Base-by-base conservation (phyloP, 768 basidiomycete species). In the Pleurotus eryngii region DNA sequence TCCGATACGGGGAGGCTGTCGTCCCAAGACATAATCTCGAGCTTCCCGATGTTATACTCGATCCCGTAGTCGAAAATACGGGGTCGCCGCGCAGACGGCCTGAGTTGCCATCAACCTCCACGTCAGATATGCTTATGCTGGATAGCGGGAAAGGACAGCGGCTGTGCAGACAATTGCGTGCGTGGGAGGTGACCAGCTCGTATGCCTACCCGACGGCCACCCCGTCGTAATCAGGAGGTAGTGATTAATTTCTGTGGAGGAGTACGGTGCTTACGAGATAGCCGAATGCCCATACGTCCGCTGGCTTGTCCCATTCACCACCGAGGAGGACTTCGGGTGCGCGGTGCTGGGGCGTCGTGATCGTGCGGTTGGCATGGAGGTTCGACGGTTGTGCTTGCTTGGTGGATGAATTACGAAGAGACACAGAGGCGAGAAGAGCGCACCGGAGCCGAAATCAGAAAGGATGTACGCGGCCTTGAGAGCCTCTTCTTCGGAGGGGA, bases 231-330 rank as follows among this genome's bases (percentile, higher is more conserved):
- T 18, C 65, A 60, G 26, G 39, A 56, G 35, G 56, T 61, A 6
- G 64, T 63, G 57, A 49, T 57, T 57, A 8, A 35, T 61, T 4
- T 64, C 61, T 24, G 64, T 59, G 9, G 59, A 18, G 17, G 65
- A 46, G 9, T 45, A 55, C 1, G 24, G 24, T 5, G 24, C 24
- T 30, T 50, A 70, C 70, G 51, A 68, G 53, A 61, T 68, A 72
- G 35, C 70, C 70, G 55, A 69, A 67, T 7, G 67, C 55, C 70
- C 71, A 71, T 39, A 71, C 69, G 51, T 72, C 70, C 6, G 66
- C 67, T 39, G 62, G 63, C 56, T 59, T 57, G 39, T 68, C 62
- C 67, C 69, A 72, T 18, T 58, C 57, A 18, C 64, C 64, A 18
- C 59, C 56, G n/a, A 72, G 57, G 56, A 65, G 57, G n/a, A 62